Base-by-base conservation (phyloP, 2,329 filamentous ascomycete genomes). In the Chalara sp. region DNA sequence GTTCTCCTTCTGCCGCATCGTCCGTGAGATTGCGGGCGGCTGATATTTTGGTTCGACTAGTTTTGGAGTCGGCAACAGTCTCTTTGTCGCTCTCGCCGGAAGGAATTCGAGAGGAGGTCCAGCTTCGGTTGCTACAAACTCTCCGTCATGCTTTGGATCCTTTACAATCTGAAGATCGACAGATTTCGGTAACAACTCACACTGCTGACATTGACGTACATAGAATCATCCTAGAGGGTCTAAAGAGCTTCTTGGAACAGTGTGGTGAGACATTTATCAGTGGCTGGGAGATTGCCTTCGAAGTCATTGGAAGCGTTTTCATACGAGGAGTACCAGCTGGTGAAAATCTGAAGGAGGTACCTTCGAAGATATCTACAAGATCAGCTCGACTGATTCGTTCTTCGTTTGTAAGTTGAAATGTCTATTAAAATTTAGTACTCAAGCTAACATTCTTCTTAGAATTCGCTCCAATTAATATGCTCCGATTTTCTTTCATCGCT, bases 401-500 rank as follows among this genome's bases (percentile, higher is more conserved):
- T 12, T 87, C 92, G 0, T 99, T 99, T 66, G 35, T 37, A 37
- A 37, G 35, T n/a, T n/a, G n/a, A 8, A 37, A 8, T 37, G 35
- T 37, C 8, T n/a, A 8, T 37, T 8, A 37, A 10, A 10, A 37
- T n/a, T n/a, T 10, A 10, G 35, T 37, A 8, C 35, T 37, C 8
- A 37, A 10, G n/a, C 35, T 37, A 37, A 37, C 35, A 4, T 10
- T 37, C 35, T 8, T 37, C 8, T 37, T n/a, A 37, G 35, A 86
- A 82, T 56, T 95, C 91, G 2, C 74, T 95, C 10, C 89, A 97
- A 65, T 80, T 99, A 3, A 86, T 99, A 44, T 95, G 91, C 67
- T 96, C 93, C 0, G 93, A 99, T 67, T 99, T 99, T 62, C 71
- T 99, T 33, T 77, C 83, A 11, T 83, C 87, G 6, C 76, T 84